Evolutionary conservation across 192 early-diverging fungal genomes (phyloP), one percentile per base, ranked within the genome.

Genomic region (Entomortierella chlamydospora): DNA sequence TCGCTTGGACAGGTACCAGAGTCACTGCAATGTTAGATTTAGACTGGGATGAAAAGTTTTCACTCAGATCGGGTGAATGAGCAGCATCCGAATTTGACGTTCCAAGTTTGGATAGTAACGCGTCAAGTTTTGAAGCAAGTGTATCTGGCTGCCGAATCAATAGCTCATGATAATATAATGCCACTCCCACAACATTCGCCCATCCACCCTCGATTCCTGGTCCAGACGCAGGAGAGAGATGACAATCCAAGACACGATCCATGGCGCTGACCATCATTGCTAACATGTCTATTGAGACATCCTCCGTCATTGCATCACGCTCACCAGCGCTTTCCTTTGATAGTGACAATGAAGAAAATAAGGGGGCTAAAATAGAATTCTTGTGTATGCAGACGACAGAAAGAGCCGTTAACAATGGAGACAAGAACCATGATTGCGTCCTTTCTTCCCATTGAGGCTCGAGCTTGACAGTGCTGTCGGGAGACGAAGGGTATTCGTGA

Each of bases 341-440:
- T 11, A 77, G 10, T 7, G 59, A 60, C 1, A 68, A 30, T 0
- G 53, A 51, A 9, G 74, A 78, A 1, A 78, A 20, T 43, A 42
- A 23, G 0, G 67, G 51, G 11, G 66, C 12, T 28, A 70, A 37
- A 4, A 61, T 52, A 0, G 63, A 65, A 1, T 18, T 23, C 49
- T 70, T 39, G 23, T 66, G 54, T 11, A 64, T 15, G 1, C 52
- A 11, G 23, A 70, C 50, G 0, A 70, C 39, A 1, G 74, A 78
- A 31, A 78, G 61, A 0, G 54, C 67, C 29, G 31, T 70, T 11
- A 78, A 31, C 12, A 78, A 25, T 1, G 74, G 74, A 0, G 67
- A 50, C 39, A 78, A 37, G 41, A 70, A 78, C 74, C 74, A 78
- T 0, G 74, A 78, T 31, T 57, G 60, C 2, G 67, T 70, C n/a